Percentiles rank a stretch among this genome's conserved stretches.
phyloP scores from a whole-genome alignment of 1,284 basidiomycete genomes.

The Porphyrellus sp. region DNA sequence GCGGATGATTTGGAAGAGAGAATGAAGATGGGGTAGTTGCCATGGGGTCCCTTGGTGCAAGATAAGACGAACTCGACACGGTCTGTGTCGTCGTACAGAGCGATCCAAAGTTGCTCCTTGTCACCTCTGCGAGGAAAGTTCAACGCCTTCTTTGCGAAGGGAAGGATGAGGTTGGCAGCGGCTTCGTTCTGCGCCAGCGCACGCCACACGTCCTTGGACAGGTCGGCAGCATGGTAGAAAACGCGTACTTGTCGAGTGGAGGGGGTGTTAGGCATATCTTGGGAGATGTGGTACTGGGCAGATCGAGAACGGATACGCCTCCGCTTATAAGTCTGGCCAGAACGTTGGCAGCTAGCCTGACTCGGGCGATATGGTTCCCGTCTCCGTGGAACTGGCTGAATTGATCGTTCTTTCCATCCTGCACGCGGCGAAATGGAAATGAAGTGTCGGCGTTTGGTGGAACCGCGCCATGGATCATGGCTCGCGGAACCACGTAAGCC shows the following conservation, averaged over 20 bases:
- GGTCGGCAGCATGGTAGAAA: conserved; percentile 14
- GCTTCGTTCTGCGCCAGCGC: conserved; percentile 40
- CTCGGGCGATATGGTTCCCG: background rate
- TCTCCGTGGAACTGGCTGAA: background rate
- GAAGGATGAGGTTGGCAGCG: conserved; percentile 54
- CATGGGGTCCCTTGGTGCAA: conserved; percentile 51
- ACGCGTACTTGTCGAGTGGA: background rate
- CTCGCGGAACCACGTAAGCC: background rate
- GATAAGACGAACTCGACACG: conserved; percentile 55
- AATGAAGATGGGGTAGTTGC: conserved; percentile 60
- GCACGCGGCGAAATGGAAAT: conserved; percentile 1
- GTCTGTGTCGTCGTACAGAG: conserved; percentile 32
- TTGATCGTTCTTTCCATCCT: conserved; percentile 12
- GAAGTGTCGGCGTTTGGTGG: background rate
- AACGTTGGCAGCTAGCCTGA: background rate
- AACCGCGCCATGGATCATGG: background rate
- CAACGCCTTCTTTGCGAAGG: conserved; percentile 38
- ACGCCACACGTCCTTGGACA: conserved; percentile 39
- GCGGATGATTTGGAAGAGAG: conserved; percentile 38
- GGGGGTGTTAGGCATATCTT: conserved; percentile 10
- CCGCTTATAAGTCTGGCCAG: conserved; percentile 1
- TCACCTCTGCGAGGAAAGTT: conserved; percentile 20
- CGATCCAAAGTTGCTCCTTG: conserved; percentile 52
- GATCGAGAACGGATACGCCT: background rate
- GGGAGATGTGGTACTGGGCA: background rate